Percentiles rank a stretch among this genome's conserved stretches.
These are phyloP conservation scores for Immersiella caudata DNA, from an alignment of 495 filamentous ascomycete genomes.

Conservation along the genomic window DNA sequence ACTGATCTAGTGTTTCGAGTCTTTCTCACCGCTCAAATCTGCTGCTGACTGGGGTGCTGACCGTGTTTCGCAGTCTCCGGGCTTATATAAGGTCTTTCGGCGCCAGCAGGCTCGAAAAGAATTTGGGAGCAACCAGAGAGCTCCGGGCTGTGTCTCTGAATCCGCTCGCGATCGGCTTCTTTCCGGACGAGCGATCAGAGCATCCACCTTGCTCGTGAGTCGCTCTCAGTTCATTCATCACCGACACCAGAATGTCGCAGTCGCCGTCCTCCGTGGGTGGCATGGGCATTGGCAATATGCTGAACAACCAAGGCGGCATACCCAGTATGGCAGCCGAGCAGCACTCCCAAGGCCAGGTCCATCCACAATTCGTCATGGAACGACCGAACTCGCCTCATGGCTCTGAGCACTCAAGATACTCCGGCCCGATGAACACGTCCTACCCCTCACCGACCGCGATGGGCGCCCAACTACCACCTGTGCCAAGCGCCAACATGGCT, in stretches of 20 bases:
- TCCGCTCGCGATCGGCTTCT: not conserved
- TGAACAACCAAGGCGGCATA: slow-evolving; percentile 39
- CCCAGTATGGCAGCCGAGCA: slow-evolving; percentile 30
- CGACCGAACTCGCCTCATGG: slow-evolving; percentile 70
- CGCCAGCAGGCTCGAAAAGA: not conserved
- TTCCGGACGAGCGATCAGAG: slow-evolving; percentile 11
- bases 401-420: slow-evolving; percentile 56
- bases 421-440: slow-evolving; percentile 35
- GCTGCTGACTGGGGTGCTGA: slow-evolving; percentile 11
- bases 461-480: slow-evolving; percentile 36
- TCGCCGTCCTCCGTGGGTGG: slow-evolving; percentile 38
- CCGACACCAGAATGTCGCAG: slow-evolving; percentile 36
- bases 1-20: slow-evolving; percentile 20
- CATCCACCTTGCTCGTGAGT: slow-evolving; percentile 18
- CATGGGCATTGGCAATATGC: slow-evolving; percentile 44
- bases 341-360: slow-evolving; percentile 26
- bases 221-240: slow-evolving; percentile 2
- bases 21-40: slow-evolving; percentile 29
- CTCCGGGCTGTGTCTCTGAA: not conserved
- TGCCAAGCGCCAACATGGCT: slow-evolving; percentile 59
- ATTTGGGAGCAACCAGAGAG: not conserved
- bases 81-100: slow-evolving; percentile 16
- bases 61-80: not conserved
- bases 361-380: slow-evolving; percentile 55
- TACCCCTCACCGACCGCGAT: slow-evolving; percentile 44